Base-by-base conservation (phyloP, 2,329 filamentous ascomycete species). In the Torrubiellomyces zombiae region DNA sequence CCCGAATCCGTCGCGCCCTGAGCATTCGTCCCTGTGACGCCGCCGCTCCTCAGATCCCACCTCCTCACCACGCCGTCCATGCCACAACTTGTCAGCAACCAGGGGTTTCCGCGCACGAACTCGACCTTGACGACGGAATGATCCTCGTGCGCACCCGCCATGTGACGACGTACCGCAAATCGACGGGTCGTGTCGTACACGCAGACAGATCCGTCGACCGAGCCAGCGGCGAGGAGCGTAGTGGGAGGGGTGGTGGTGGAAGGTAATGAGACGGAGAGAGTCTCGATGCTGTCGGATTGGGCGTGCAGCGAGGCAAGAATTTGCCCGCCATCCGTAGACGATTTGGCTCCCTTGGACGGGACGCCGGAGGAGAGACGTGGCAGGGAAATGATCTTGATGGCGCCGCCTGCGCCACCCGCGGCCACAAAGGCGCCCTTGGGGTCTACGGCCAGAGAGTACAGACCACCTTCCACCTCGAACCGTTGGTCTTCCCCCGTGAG, bases 51-150 rank as follows among this genome's bases (percentile, higher is more conserved):
- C 26, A 70, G 44, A 51, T 98, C 86, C 89, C 89, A 98, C 31
- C 85, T 62, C 41, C 81, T 64, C 12, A 98, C 70, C 0, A 85
- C 82, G 11, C 89, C 86, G 42, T 98, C 89, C 63, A 94, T 81
- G 7, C 89, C 89, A 37, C 75, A 85, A 34, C 72, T 81, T 2
- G 86, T 95, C 26, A 95, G 57, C 32, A 91, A 44, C 73, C 70
- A 86, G 34, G 41, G 44, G 36, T 53, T 47, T n/a, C n/a, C n/a
- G 44, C 60, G 59, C 30, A 92, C 67, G 42, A 93, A 98, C 31
- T 94, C 82, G 4, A 95, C 72, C 53, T 91, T 86, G 32, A 95
- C 86, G 12, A 98, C 81, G 2, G 81, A 76, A 41, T 77, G 76
- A n/a, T 81, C 78, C 35, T 85, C 78, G 47, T 92, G 86, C 2